phyloP scores from a whole-genome alignment of 2,329 filamentous ascomycete genomes.

The Exophiala lecanii-corni region DNA sequence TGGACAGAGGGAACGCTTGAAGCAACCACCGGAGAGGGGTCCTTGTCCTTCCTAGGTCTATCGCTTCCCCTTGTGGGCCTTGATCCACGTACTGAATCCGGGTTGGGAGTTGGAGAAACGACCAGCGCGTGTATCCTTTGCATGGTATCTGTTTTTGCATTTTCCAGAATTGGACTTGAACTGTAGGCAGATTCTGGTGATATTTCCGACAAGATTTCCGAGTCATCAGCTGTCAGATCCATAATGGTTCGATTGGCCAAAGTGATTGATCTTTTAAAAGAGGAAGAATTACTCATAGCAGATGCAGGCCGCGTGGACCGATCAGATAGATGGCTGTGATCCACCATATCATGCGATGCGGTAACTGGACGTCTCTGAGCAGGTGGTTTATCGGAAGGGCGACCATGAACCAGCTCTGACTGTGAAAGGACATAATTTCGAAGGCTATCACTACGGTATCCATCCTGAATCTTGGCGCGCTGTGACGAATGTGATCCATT shows the following conservation, averaged over 20 bases:
- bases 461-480: background rate
- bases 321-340: conserved; percentile 5
- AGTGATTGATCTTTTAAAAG: conserved; percentile 17
- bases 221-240: conserved; percentile 23
- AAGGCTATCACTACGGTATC: background rate
- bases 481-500: background rate
- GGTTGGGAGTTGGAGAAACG: conserved; percentile 1
- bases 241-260: conserved; percentile 23
- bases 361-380: background rate
- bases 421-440: conserved; percentile 3
- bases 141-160: conserved; percentile 13
- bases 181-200: conserved; percentile 11
- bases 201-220: conserved; percentile 16
- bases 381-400: background rate
- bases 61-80: too few species aligned
- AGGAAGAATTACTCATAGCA: conserved; percentile 16
- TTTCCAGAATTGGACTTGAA: conserved; percentile 17
- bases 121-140: conserved; percentile 6
- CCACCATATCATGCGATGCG: background rate
- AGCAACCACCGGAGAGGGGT: background rate
- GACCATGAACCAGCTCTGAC: background rate
- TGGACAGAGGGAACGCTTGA: conserved; percentile 1
- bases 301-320: conserved; percentile 15
- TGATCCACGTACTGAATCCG: background rate
- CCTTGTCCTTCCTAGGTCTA: too few species aligned